phyloP scores from a whole-genome alignment of 176 grass and related monocot species.

The Themeda triandra region DNA sequence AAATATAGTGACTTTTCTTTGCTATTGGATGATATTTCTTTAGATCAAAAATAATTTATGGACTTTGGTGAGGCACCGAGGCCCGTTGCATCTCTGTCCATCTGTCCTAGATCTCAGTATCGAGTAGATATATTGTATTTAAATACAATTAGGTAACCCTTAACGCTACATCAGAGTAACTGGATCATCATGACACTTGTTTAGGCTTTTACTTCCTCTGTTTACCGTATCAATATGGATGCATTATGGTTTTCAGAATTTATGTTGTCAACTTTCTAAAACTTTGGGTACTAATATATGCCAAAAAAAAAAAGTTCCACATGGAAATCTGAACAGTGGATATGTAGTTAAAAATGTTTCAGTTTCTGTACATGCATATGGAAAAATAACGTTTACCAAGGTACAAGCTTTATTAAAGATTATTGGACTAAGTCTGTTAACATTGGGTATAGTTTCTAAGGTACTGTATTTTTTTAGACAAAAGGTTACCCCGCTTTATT shows the following conservation, averaged over 20 bases:
- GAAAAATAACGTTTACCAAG: neutral
- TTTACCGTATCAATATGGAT: neutral
- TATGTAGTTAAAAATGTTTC: neutral
- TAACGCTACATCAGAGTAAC: neutral
- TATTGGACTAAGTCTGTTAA: neutral
- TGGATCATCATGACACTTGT: neutral
- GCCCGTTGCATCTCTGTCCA: neutral
- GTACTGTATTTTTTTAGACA: constrained; percentile 5
- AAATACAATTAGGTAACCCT: neutral
- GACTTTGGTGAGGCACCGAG: neutral
- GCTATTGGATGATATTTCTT: neutral
- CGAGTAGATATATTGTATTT: neutral
- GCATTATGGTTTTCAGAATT: neutral
- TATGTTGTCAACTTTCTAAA: neutral
- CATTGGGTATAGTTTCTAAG: neutral
- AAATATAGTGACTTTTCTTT: neutral
- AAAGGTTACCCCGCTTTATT: too few relatives aligned
- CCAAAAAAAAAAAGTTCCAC: neutral
- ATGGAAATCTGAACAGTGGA: neutral
- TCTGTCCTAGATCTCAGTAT: neutral
- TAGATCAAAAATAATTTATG: neutral
- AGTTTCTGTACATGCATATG: neutral
- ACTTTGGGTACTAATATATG: neutral
- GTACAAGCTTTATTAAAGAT: neutral
- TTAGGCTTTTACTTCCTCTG: neutral